Evolutionary conservation across 192 early-diverging fungal species (phyloP).

Genomic region (Jimgerdemannia flammicorona): DNA sequence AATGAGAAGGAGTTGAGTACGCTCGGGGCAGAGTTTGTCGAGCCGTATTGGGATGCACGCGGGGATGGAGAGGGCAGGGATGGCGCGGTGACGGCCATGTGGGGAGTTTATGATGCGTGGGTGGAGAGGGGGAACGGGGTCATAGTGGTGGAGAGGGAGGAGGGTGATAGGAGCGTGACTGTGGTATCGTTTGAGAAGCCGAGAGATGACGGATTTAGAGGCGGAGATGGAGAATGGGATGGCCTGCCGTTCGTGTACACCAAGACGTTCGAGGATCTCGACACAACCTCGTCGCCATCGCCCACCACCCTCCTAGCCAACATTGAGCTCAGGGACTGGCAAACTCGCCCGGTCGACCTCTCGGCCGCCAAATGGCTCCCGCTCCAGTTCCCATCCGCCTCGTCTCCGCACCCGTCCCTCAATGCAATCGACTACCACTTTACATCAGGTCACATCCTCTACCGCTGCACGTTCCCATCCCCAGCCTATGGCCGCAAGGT

Average conservation of each 20-base stretch:
- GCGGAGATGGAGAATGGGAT: neutral
- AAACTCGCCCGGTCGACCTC: neutral
- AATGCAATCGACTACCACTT: conserved; percentile 57
- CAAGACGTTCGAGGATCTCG: neutral
- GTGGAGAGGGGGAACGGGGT: no score
- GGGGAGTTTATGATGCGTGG: no score
- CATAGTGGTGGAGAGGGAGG: no score
- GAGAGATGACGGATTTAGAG: conserved; percentile 1
- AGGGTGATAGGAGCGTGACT: conserved; percentile 22
- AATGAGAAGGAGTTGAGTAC: neutral
- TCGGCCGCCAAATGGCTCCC: neutral
- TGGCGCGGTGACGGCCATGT: no score
- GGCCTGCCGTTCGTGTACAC: conserved; percentile 15
- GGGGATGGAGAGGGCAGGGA: no score
- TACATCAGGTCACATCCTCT: conserved; percentile 62
- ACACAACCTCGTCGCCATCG: no score
- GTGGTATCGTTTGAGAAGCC: conserved; percentile 28
- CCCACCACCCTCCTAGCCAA: no score
- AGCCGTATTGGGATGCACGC: conserved; percentile 24
- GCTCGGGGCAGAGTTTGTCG: conserved; percentile 46
- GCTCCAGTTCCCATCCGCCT: neutral
- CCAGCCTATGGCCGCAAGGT: conserved; percentile 30
- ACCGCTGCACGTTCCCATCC: conserved; percentile 47
- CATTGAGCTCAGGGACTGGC: no score
- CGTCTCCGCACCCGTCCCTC: conserved; percentile 29